Conservation (phyloP, 1,139 yeast species). For the Tardiomyces digboiensis region DNA sequence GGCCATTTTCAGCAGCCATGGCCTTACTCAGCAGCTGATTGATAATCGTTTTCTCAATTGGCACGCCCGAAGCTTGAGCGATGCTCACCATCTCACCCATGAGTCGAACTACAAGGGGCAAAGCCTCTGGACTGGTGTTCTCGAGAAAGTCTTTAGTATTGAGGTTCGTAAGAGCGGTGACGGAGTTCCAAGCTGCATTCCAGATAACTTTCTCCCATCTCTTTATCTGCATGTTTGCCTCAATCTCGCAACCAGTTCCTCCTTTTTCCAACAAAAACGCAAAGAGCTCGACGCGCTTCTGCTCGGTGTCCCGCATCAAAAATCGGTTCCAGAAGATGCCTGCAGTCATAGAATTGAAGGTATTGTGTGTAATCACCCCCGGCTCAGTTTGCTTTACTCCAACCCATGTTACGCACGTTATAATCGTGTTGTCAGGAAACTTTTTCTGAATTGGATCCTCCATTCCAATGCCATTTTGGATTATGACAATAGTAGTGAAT, state of each 20-base stretch:
- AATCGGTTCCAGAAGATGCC: slow-evolving; percentile 37
- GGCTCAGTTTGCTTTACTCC: slow-evolving; percentile 42
- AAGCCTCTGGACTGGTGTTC: slow-evolving; percentile 34
- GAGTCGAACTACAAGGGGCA: slow-evolving; percentile 46
- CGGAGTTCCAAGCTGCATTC: slow-evolving; percentile 57
- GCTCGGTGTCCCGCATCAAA: neutral
- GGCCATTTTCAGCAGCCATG: slow-evolving; percentile 24
- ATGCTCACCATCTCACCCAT: slow-evolving; percentile 42
- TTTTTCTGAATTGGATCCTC: slow-evolving; percentile 49
- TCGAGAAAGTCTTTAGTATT: slow-evolving; percentile 52
- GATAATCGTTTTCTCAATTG: neutral
- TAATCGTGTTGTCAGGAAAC: slow-evolving; percentile 48
- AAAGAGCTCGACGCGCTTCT: neutral
- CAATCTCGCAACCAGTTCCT: slow-evolving; percentile 29
- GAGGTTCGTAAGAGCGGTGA: slow-evolving; percentile 44
- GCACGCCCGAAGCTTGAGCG: slow-evolving; percentile 50
- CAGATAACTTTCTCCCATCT: slow-evolving; percentile 70
- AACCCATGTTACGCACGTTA: slow-evolving; percentile 64
- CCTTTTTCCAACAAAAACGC: slow-evolving; percentile 24
- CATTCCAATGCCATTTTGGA: slow-evolving; percentile 71
- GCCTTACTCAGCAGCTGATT: slow-evolving; percentile 38
- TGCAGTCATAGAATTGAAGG: slow-evolving; percentile 39
- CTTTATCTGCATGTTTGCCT: slow-evolving; percentile 30
- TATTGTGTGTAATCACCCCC: neutral
- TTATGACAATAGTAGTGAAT: slow-evolving; percentile 45